Conservation (phyloP, 371 early-diverging fungal species). For the Rhizopus microsporus region DNA sequence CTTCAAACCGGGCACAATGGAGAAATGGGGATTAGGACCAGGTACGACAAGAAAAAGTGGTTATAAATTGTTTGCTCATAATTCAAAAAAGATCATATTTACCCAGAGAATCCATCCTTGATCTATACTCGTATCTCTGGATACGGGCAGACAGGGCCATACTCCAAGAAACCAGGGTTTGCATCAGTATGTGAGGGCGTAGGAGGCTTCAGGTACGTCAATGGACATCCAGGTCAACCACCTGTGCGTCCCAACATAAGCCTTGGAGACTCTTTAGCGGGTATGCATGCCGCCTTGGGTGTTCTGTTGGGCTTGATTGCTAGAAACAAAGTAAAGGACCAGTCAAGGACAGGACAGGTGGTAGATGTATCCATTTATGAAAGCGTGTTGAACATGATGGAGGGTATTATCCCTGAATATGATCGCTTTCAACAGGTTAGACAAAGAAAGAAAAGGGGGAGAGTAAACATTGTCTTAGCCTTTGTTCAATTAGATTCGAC, state of each 20-base stretch:
- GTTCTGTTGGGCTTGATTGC: constrained; percentile 44
- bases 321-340: constrained; percentile 32
- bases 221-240: constrained; percentile 49
- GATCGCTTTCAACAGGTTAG: constrained; percentile 49
- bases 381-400: constrained; percentile 60
- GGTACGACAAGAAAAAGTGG: constrained; percentile 23
- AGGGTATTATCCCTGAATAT: constrained; percentile 55
- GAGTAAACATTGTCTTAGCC: background rate
- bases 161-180: constrained; percentile 54
- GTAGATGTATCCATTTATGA: constrained; percentile 64
- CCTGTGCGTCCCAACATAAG: constrained; percentile 60
- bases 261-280: constrained; percentile 60
- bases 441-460: background rate
- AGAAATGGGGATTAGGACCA: constrained; percentile 64
- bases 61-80: background rate
- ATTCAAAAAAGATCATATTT: constrained; percentile 36
- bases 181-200: constrained; percentile 64
- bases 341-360: constrained; percentile 47
- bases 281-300: constrained; percentile 57
- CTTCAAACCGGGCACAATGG: constrained; percentile 62
- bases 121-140: constrained; percentile 60
- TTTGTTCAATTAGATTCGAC: constrained; percentile 34
- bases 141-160: constrained; percentile 60
- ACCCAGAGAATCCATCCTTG: constrained; percentile 41
- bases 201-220: constrained; percentile 57